phyloP scores from a whole-genome alignment of 1,284 basidiomycete species.

The Trichosporon sp. region DNA sequence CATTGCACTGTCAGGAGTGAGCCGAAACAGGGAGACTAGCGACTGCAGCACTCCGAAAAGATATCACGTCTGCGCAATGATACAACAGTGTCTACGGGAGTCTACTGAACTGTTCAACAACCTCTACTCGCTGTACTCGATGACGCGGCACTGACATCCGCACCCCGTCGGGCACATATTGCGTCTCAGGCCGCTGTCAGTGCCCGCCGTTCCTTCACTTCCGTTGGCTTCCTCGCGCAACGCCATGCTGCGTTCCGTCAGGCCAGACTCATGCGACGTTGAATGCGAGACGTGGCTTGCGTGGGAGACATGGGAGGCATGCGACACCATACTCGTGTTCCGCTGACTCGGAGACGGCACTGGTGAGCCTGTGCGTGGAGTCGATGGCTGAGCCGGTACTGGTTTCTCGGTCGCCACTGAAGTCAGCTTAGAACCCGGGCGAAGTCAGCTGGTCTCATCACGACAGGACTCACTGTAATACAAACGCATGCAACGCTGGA shows the following conservation, averaged over 20 bases:
- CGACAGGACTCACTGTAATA: conserved; percentile 32
- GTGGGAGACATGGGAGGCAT: neutral
- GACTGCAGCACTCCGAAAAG: neutral
- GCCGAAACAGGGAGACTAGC: too few relatives aligned
- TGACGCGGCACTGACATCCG: conserved; percentile 34
- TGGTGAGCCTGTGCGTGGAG: neutral
- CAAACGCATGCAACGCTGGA: conserved; percentile 30
- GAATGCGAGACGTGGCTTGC: neutral
- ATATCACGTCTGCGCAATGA: neutral
- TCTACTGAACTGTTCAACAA: neutral
- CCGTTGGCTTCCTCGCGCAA: neutral
- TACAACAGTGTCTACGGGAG: neutral
- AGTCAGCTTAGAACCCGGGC: neutral
- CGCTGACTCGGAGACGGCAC: neutral
- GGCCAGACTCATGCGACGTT: conserved; percentile 6
- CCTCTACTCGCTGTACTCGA: neutral
- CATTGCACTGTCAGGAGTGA: neutral
- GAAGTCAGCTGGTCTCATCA: neutral
- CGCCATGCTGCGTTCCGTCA: conserved; percentile 5
- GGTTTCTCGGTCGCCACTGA: neutral
- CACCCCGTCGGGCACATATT: conserved; percentile 38
- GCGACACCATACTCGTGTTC: neutral
- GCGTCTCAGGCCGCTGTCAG: conserved; percentile 14
- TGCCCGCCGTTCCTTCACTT: conserved; percentile 1
- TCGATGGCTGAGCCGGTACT: neutral